Conservation (phyloP, 2,329 filamentous ascomycete genomes). For the Colletotrichum camelliae region DNA sequence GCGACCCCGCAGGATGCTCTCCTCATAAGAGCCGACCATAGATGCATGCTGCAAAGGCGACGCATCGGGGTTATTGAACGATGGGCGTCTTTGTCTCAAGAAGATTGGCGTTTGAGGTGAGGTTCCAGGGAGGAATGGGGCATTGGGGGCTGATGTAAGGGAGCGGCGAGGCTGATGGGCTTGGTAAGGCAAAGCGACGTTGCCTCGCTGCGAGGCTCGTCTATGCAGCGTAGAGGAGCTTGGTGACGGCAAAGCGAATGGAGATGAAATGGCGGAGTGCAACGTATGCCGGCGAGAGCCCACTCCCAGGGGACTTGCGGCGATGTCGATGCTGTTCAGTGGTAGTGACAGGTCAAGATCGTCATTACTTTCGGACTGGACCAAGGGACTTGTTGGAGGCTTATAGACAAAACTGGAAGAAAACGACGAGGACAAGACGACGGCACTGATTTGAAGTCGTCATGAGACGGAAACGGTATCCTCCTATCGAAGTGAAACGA, state of each 20-base stretch:
- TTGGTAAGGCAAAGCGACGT: constrained; percentile 71
- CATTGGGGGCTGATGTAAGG: constrained; percentile 64
- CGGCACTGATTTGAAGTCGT: constrained; percentile 49
- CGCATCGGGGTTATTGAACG: constrained; percentile 69
- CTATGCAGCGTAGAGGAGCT: constrained; percentile 26
- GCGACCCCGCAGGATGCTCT: constrained; percentile 90
- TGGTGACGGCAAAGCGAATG: constrained; percentile 45
- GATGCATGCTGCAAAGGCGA: constrained; percentile 87
- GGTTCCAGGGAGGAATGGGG: constrained; percentile 39
- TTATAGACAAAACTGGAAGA: constrained; percentile 84
- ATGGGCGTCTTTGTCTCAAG: constrained; percentile 67
- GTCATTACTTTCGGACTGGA: constrained; percentile 85
- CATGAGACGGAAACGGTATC: constrained; percentile 33
- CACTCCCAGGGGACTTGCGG: constrained; percentile 34
- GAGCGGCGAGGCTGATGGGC: constrained; percentile 81
- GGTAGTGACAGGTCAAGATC: constrained; percentile 70
- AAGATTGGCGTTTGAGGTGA: constrained; percentile 57
- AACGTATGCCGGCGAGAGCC: constrained; percentile 72
- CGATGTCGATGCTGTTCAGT: constrained; percentile 56
- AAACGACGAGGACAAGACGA: constrained; percentile 75
- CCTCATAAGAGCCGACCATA: constrained; percentile 98
- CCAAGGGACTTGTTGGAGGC: constrained; percentile 89
- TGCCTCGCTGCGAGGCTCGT: constrained; percentile 54
- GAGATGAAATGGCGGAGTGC: constrained; percentile 62
- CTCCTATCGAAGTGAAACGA: constrained; percentile 49